Conservation (phyloP, 441 rosid genomes). For the Corymbia citriodora region DNA sequence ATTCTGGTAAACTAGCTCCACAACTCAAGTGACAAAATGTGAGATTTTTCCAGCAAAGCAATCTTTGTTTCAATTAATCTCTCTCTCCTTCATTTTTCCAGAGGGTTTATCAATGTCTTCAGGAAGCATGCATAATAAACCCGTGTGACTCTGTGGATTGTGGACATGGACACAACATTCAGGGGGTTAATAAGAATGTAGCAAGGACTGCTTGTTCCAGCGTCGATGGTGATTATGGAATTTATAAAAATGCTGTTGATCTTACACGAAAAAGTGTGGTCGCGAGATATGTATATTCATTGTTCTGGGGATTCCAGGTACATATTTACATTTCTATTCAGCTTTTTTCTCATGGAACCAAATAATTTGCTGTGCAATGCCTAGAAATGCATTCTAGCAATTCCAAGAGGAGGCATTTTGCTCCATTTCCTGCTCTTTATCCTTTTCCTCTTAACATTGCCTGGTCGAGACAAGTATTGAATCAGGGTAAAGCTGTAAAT, state of each 20-base stretch:
- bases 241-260: slow-evolving; percentile 40
- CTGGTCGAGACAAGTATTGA: background rate
- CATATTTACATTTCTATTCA: background rate
- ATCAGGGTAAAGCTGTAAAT: background rate
- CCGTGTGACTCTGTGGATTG: slow-evolving; percentile 38
- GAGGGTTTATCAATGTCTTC: slow-evolving; percentile 85
- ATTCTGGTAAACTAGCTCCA: background rate
- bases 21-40: background rate
- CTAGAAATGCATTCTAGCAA: no score
- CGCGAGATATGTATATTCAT: slow-evolving; percentile 64
- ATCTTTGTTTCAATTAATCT: background rate
- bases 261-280: slow-evolving; percentile 38
- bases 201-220: slow-evolving; percentile 47
- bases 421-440: background rate
- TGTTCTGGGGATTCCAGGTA: slow-evolving; percentile 99
- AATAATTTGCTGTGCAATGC: background rate
- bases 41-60: background rate
- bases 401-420: background rate
- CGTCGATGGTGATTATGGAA: slow-evolving; percentile 36
- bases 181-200: rapidly evolving
- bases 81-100: slow-evolving; percentile 11
- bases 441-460: background rate
- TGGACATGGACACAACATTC: slow-evolving; percentile 22
- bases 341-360: background rate
- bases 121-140: slow-evolving; percentile 26